phyloP scores from a whole-genome alignment of 306 rosid genomes.

The Canavalia gladiata region DNA sequence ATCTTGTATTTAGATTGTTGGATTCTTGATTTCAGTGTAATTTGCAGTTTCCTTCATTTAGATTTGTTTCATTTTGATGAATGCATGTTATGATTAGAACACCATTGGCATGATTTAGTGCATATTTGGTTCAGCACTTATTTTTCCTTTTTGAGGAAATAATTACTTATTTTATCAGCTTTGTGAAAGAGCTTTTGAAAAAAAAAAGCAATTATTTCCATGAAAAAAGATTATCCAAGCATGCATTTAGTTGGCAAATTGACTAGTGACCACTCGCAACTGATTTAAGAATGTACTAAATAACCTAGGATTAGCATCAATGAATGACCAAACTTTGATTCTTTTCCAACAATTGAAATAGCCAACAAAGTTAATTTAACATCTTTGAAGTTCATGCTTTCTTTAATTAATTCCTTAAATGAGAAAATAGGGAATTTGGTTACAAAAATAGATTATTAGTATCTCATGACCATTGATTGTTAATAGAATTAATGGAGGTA shows the following conservation, averaged over 20 bases:
- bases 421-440: background rate
- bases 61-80: background rate
- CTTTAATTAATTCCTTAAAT: background rate
- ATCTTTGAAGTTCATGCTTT: background rate
- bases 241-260: background rate
- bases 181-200: too few relatives aligned
- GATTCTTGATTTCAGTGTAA: background rate
- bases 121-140: too few relatives aligned
- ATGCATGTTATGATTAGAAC: background rate
- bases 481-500: background rate
- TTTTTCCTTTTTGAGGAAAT: too few relatives aligned
- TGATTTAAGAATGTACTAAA: background rate
- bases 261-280: background rate
- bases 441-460: background rate
- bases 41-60: background rate
- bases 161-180: too few relatives aligned
- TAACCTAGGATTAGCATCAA: background rate
- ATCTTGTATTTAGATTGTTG: background rate
- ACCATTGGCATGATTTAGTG: background rate
- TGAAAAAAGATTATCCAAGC: too few relatives aligned
- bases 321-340: too few relatives aligned
- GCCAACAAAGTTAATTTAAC: background rate
- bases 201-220: too few relatives aligned
- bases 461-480: background rate
- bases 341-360: background rate